Evolutionary conservation across 805 yeast genomes (phyloP).

Genomic region (Yarrowia deformans): DNA sequence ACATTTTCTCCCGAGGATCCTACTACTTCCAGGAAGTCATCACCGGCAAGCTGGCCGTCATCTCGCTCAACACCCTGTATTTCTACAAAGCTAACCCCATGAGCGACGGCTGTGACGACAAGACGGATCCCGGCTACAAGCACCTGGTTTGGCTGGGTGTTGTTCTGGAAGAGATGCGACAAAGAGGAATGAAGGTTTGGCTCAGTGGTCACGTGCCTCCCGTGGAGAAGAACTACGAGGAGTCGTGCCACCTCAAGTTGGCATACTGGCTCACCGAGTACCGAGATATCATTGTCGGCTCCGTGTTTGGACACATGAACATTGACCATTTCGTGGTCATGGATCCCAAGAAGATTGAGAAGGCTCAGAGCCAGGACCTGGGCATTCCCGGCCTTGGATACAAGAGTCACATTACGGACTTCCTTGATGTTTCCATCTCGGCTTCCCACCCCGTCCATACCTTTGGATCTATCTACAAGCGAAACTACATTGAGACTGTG

Average conservation of each 20-base stretch:
- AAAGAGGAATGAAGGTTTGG: constrained; percentile 84
- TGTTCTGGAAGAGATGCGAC: constrained; percentile 73
- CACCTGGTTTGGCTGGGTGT: constrained; percentile 79
- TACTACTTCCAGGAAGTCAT: constrained; percentile 79
- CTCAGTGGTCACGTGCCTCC: constrained; percentile 90
- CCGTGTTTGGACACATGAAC: constrained; percentile 89
- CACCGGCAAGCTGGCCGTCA: constrained; percentile 76
- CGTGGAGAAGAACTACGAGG: constrained; percentile 75
- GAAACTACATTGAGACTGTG: constrained; percentile 63
- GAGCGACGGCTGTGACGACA: constrained; percentile 77
- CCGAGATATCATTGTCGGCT: constrained; percentile 83
- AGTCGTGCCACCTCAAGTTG: constrained; percentile 74
- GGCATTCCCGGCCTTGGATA: constrained; percentile 15
- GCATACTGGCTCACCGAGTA: constrained; percentile 84
- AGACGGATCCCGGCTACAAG: constrained; percentile 81
- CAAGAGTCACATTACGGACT: background rate
- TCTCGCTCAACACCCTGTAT: constrained; percentile 80
- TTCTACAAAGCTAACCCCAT: constrained; percentile 78
- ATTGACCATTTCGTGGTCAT: constrained; percentile 83
- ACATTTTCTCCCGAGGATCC: constrained; percentile 75
- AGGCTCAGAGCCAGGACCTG: constrained; percentile 25
- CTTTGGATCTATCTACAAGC: constrained; percentile 73
- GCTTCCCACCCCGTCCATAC: constrained; percentile 44
- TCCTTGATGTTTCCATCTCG: constrained; percentile 4
- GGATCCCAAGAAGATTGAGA: constrained; percentile 52